phyloP scores from a whole-genome alignment of 169 alveolate genomes.

The Theileria annulata region DNA sequence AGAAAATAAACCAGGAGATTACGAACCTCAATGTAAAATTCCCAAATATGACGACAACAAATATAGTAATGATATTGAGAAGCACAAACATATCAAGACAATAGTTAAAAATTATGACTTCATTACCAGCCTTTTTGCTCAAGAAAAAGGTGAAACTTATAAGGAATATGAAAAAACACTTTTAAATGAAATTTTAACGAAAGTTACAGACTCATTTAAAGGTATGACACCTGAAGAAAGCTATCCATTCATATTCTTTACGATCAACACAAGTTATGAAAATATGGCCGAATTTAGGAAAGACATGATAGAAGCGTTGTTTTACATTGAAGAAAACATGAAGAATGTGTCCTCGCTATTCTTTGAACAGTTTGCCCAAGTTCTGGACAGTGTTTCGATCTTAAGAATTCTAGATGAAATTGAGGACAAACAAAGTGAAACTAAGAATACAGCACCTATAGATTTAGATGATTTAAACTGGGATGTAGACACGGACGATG shows the following conservation, averaged over 20 bases:
- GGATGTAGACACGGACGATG: background rate
- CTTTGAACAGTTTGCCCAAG: background rate
- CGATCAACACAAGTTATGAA: background rate
- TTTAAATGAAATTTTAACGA: background rate
- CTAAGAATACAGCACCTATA: background rate
- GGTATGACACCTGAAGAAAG: background rate
- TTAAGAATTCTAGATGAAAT: background rate
- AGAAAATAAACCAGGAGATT: background rate
- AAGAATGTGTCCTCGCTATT: background rate
- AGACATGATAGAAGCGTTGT: background rate
- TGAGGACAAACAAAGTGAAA: no score
- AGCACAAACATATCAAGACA: background rate
- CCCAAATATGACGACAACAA: background rate
- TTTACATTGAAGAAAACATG: background rate
- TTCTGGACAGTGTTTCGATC: background rate
- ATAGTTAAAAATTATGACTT: slow-evolving; percentile 3
- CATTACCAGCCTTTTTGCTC: background rate
- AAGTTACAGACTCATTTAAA: background rate
- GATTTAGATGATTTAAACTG: background rate
- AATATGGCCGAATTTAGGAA: background rate
- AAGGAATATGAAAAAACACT: background rate
- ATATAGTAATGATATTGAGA: background rate
- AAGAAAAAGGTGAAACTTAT: background rate
- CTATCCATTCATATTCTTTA: background rate
- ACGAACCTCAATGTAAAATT: background rate